These are phyloP conservation scores for Chaetomium globosum DNA, from an alignment of 2,329 filamentous ascomycete genomes.

Conservation along the genomic window DNA sequence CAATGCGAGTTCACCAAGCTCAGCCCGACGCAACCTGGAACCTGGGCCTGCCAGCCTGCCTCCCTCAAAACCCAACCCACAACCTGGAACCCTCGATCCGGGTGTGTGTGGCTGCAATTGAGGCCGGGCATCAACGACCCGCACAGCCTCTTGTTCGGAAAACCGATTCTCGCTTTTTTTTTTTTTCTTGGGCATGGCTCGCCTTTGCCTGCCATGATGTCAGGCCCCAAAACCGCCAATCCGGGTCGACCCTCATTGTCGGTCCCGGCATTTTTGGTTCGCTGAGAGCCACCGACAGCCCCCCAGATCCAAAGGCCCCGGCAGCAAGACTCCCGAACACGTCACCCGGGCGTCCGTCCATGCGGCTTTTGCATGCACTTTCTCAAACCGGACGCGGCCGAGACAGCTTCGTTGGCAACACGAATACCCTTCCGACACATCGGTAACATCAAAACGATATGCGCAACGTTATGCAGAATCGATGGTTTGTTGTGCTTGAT, in stretches of 20 bases:
- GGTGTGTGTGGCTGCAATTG: background rate
- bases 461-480: constrained; percentile 12
- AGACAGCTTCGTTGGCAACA: constrained; percentile 30
- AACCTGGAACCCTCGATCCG: background rate
- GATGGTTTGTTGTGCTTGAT: constrained; percentile 1
- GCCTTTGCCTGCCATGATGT: constrained; percentile 17
- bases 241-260: constrained; percentile 4
- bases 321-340: constrained; percentile 31
- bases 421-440: constrained; percentile 37
- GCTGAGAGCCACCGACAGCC: constrained; percentile 1
- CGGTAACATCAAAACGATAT: constrained; percentile 18
- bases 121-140: constrained; percentile 19
- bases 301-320: constrained; percentile 13
- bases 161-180: background rate
- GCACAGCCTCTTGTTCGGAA: constrained; percentile 11
- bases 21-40: background rate
- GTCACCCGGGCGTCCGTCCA: constrained; percentile 35
- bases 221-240: constrained; percentile 8
- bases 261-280: constrained; percentile 23
- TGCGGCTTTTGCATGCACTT: constrained; percentile 35
- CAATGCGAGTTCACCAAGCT: background rate
- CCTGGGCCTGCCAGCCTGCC: no score
- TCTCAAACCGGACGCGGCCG: constrained; percentile 19
- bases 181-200: background rate
- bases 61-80: background rate